Base-by-base conservation (phyloP, 2,329 filamentous ascomycete genomes). In the Aspergillaceae sp. region DNA sequence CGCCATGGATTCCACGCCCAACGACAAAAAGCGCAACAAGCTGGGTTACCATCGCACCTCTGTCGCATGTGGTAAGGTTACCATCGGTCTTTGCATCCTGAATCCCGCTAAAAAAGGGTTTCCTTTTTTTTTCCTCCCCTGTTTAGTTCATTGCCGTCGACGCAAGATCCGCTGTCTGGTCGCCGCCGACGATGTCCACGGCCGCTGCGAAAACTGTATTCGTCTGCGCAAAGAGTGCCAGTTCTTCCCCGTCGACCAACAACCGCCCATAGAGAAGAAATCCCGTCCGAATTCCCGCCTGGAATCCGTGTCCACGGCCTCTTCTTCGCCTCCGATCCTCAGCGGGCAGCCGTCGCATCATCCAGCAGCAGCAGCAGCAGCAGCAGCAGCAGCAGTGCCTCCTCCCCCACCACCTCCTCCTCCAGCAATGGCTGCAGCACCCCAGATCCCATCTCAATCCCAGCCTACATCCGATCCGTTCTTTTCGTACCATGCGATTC, bases 41-140 rank as follows among this genome's bases (percentile, higher is more conserved):
- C 76, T 97, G 50, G 91, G 91, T 35, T 97, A 97, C 64, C 91
- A 96, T 71, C 82, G 91, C 61, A 95, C 89, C 33, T 94, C 90
- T 40, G 87, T 96, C 57, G 92, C 91, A 56, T 97, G 91, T 73
- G 86, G 91, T 97, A 78, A 78, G 80, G 90, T 82, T 35, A 5
- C 4, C 34, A 10, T 36, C 34, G 47, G 37, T 41, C 44, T 40
- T 11, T 41, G 44, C 33, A 8, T 44, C 19, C 41, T 43, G 35
- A 40, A n/a, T 30, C 28, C 36, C 42, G 30, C 28, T 11, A 44
- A 40, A 41, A 29, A 32, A 45, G 27, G 19, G 19, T 19, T 19
- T 19, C 19, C 19, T 19, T 19, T 19, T 19, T 19, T 19, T 19
- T 19, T 19, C 2, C 2, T 19, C 2, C 2, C 19, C 19, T 19